A percentile compares a stretch with the other conserved stretches of the same genome.
Evolutionary conservation across 768 basidiomycete species (phyloP).

Genomic region (Lepiota brunneoincarnata): DNA sequence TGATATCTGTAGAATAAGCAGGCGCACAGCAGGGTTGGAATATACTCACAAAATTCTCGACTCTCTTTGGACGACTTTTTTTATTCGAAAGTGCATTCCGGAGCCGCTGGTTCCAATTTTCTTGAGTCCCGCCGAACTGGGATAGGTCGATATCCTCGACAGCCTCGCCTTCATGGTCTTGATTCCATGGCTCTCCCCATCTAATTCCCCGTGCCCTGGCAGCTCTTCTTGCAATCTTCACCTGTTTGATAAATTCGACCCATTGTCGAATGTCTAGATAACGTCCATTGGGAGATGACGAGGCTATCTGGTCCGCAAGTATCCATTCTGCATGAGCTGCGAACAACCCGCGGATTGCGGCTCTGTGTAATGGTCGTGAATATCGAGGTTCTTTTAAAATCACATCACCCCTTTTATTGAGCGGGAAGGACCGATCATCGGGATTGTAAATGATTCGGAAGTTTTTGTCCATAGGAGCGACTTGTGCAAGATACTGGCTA

Average conservation of each 20-base stretch:
- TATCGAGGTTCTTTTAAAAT: slow-evolving; percentile 31
- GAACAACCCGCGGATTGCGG: slow-evolving; percentile 49
- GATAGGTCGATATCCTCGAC: slow-evolving; percentile 21
- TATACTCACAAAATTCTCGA: background rate
- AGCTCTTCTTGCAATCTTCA: slow-evolving; percentile 26
- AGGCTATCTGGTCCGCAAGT: slow-evolving; percentile 42
- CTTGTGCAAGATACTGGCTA: slow-evolving; percentile 32
- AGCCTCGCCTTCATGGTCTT: slow-evolving; percentile 13
- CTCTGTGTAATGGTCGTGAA: slow-evolving; percentile 44
- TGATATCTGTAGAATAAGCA: background rate
- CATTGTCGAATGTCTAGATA: slow-evolving; percentile 45
- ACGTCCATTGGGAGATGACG: slow-evolving; percentile 18
- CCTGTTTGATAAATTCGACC: slow-evolving; percentile 40
- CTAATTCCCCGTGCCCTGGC: slow-evolving; percentile 22
- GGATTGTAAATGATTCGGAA: slow-evolving; percentile 34
- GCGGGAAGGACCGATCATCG: too few relatives aligned
- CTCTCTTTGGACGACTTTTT: slow-evolving; percentile 12
- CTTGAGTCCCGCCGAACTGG: slow-evolving; percentile 27
- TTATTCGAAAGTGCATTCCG: slow-evolving; percentile 12
- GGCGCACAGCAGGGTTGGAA: too few relatives aligned
- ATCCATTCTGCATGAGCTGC: slow-evolving; percentile 62
- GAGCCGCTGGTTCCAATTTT: slow-evolving; percentile 28
- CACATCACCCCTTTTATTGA: slow-evolving; percentile 18
- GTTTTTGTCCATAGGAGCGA: slow-evolving; percentile 21
- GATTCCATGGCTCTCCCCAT: slow-evolving; percentile 33